A percentile compares a stretch with the other conserved stretches of the same genome.
phyloP scores from a whole-genome alignment of 345 rosid genomes.

The Rhodamnia rubescens region DNA sequence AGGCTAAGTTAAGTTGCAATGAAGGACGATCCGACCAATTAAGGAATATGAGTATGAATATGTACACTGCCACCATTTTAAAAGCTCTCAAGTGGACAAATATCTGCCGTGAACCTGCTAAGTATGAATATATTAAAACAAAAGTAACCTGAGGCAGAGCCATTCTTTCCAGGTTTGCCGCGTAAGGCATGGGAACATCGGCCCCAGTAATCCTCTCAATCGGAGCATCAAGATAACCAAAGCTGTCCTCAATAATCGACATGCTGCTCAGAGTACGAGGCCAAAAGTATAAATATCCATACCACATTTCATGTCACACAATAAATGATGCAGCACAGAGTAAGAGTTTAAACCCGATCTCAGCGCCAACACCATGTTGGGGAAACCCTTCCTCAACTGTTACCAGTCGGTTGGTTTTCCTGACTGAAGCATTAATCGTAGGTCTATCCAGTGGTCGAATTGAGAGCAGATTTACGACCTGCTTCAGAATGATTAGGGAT shows the following conservation, averaged over 20 bases:
- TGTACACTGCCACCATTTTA: not conserved
- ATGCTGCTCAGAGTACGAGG: conserved; percentile 26
- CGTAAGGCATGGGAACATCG: conserved; percentile 92
- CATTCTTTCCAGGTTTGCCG: conserved; percentile 79
- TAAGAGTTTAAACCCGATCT: conserved; percentile 41
- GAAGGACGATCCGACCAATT: not conserved
- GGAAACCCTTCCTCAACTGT: conserved; percentile 95
- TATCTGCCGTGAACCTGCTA: not conserved
- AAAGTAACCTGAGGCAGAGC: conserved; percentile 76
- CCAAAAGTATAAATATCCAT: not conserved
- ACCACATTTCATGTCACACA: not conserved
- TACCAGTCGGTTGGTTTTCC: conserved; percentile 87
- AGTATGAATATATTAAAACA: not conserved
- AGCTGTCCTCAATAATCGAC: conserved; percentile 78
- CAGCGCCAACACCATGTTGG: conserved; percentile 92
- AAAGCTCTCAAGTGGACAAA: not conserved
- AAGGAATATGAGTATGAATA: not conserved
- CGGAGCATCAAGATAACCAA: conserved; percentile 72
- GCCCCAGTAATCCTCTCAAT: conserved; percentile 86
- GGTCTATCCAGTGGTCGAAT: conserved; percentile 83
- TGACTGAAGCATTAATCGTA: conserved; percentile 68
- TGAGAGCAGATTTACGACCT: conserved; percentile 86
- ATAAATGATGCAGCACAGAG: not conserved
- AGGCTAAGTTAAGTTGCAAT: not conserved
- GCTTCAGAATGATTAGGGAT: not conserved